Conservation (phyloP, 116 monocot genomes). For the Posidonia oceanica region DNA sequence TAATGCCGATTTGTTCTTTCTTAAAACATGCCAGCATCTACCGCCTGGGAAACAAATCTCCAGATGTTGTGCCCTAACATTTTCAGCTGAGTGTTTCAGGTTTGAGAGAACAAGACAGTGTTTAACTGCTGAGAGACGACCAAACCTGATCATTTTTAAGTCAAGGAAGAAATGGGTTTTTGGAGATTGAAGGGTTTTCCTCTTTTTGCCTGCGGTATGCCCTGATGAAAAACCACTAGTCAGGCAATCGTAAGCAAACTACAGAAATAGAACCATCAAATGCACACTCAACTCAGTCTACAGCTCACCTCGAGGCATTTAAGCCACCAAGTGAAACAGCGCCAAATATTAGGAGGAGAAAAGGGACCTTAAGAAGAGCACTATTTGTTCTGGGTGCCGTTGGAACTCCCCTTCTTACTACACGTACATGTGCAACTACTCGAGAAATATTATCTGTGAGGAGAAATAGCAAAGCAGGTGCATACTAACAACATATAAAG, state of each 20-base stretch:
- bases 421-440: constrained; percentile 12
- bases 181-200: constrained; percentile 8
- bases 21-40: too few species aligned
- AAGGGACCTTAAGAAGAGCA: constrained; percentile 11
- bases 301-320: constrained; percentile 14
- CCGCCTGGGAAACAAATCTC: too few species aligned
- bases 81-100: too few species aligned
- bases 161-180: constrained; percentile 11
- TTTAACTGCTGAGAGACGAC: too few species aligned
- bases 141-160: too few species aligned
- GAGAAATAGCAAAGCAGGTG: background rate
- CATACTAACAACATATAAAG: too few species aligned
- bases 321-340: constrained; percentile 16
- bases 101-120: too few species aligned
- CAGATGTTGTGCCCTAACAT: too few species aligned
- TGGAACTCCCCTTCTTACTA: constrained; percentile 18
- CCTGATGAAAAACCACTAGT: background rate
- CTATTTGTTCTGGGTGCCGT: constrained; percentile 5
- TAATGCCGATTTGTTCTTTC: too few species aligned
- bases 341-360: constrained; percentile 16
- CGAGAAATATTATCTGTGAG: background rate
- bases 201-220: constrained; percentile 6
- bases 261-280: background rate
- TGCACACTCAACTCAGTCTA: background rate
- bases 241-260: background rate